phyloP scores from a whole-genome alignment of 805 yeast genomes.

The Hagleromyces aurorensis region DNA sequence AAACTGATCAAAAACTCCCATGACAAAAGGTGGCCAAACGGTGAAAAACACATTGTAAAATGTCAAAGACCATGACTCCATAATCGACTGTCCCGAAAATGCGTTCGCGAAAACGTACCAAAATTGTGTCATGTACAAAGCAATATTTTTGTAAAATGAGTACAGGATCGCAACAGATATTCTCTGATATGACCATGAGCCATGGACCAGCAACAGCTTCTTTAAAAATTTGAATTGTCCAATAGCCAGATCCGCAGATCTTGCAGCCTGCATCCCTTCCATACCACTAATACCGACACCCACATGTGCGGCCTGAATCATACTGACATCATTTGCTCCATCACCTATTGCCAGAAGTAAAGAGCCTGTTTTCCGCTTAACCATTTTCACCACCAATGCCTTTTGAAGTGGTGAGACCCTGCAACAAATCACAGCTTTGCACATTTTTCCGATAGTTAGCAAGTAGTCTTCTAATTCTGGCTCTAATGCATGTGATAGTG shows the following conservation, averaged over 20 bases:
- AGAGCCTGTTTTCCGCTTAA: conserved; percentile 69
- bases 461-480: conserved; percentile 69
- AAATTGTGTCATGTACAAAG: conserved; percentile 94
- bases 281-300: conserved; percentile 98
- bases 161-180: conserved; percentile 87
- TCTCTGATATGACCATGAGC: conserved; percentile 96
- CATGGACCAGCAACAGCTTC: conserved; percentile 84
- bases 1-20: conserved; percentile 96
- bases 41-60: conserved; percentile 92
- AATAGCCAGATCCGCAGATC: conserved; percentile 95
- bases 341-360: conserved; percentile 89
- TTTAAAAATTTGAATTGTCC: conserved; percentile 88
- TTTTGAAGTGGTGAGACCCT: conserved; percentile 97
- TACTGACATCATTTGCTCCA: conserved; percentile 98
- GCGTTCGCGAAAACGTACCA: conserved; percentile 94
- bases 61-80: conserved; percentile 97
- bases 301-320: conserved; percentile 99
- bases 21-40: conserved; percentile 89
- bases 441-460: conserved; percentile 70
- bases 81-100: conserved; percentile 90
- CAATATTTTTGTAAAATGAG: conserved; percentile 92
- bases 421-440: conserved; percentile 96
- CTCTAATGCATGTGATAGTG: conserved; percentile 79
- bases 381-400: conserved; percentile 92
- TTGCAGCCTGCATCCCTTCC: conserved; percentile 99